phyloP scores from a whole-genome alignment of 768 basidiomycete species.

The Kwoniella shandongensis region DNA sequence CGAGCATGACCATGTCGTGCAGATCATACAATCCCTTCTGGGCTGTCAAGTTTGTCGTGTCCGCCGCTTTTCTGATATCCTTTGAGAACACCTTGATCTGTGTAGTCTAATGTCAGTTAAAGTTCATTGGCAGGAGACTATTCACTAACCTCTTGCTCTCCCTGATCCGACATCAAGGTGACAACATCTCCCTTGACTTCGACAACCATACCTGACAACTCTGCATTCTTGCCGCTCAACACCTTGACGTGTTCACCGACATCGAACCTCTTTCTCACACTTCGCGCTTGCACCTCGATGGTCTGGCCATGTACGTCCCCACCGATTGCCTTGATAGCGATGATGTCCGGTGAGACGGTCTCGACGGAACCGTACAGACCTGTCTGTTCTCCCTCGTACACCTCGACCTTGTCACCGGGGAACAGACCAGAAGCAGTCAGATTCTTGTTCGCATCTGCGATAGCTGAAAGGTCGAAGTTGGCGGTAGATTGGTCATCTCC shows the following conservation, averaged over 20 bases:
- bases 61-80: conserved; percentile 94
- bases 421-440: conserved; percentile 91
- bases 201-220: conserved; percentile 94
- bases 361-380: conserved; percentile 91
- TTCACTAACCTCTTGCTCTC: conserved; percentile 77
- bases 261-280: conserved; percentile 92
- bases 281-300: conserved; percentile 61
- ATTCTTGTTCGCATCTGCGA: conserved; percentile 87
- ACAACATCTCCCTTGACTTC: conserved; percentile 79
- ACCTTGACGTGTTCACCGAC: conserved; percentile 99
- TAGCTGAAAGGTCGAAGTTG: conserved; percentile 78
- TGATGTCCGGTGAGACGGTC: conserved; percentile 80
- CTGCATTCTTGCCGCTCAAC: conserved; percentile 88
- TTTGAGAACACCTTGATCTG: conserved; percentile 96
- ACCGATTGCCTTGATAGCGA: conserved; percentile 68
- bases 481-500: conserved; percentile 65
- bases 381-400: conserved; percentile 93
- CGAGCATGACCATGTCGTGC: conserved; percentile 93
- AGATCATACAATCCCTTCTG: conserved; percentile 89
- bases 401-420: conserved; percentile 95
- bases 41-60: conserved; percentile 89
- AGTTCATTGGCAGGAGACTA: background rate
- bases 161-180: conserved; percentile 96
- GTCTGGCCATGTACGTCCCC: conserved; percentile 64
- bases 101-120: conserved; percentile 9